phyloP scores from a whole-genome alignment of 2,329 filamentous ascomycete genomes.

The Colletotrichum echinochloae region DNA sequence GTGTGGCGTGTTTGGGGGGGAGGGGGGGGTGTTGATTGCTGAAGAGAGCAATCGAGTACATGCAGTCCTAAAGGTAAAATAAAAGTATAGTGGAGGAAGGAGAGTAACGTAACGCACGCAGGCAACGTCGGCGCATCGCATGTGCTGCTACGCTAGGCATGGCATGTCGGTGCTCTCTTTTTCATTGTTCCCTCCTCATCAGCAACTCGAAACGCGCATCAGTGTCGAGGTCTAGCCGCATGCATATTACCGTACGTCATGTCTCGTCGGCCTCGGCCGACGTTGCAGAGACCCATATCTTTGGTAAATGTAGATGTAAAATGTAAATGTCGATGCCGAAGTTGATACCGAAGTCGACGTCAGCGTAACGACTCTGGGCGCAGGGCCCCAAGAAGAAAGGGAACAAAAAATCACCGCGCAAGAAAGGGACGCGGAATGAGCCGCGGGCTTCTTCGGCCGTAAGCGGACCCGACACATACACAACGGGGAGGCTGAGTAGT shows the following conservation, averaged over 20 bases:
- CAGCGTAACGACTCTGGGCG: neutral
- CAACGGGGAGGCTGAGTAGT: neutral
- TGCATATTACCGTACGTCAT: neutral
- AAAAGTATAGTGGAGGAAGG: neutral
- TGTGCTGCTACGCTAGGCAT: neutral
- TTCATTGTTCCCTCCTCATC: neutral
- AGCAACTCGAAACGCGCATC: neutral
- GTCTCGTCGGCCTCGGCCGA: too few relatives aligned
- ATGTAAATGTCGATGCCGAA: neutral
- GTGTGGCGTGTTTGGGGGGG: neutral
- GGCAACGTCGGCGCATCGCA: neutral
- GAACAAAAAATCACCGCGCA: neutral
- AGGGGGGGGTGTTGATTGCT: neutral
- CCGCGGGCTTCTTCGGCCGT: conserved; percentile 2
- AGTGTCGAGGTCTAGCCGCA: neutral
- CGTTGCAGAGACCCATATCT: too few relatives aligned
- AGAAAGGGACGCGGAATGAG: neutral
- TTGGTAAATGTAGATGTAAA: neutral
- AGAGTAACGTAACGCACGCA: neutral
- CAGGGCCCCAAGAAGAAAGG: too few relatives aligned
- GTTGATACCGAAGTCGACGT: neutral
- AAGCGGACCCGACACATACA: conserved; percentile 5
- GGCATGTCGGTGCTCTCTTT: neutral
- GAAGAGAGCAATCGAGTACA: neutral
- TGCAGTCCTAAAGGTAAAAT: neutral